Evolutionary conservation across 2,329 filamentous ascomycete species (phyloP).

Genomic region (Aureobasidium uvarum): DNA sequence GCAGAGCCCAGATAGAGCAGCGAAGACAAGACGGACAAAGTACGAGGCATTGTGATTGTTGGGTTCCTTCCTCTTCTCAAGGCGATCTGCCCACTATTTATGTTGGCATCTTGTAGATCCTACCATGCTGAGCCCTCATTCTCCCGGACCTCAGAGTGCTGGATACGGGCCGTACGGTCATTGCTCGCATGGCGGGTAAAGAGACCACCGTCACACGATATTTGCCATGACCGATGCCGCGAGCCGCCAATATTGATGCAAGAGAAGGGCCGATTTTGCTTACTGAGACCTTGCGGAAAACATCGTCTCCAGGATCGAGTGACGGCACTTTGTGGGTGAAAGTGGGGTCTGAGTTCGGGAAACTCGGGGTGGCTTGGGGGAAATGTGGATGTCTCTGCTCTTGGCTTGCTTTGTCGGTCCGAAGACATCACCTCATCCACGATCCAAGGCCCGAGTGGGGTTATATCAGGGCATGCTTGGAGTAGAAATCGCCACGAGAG

Average conservation of each 20-base stretch:
- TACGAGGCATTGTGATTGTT: constrained; percentile 15
- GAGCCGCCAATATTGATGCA: constrained; percentile 13
- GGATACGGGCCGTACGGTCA: not conserved
- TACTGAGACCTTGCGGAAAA: not conserved
- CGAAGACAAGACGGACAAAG: not conserved
- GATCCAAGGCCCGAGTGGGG: not conserved
- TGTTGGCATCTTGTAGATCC: constrained; percentile 9
- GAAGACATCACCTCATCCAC: not conserved
- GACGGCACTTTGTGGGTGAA: not conserved
- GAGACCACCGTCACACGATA: not conserved
- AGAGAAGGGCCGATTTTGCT: constrained; percentile 21
- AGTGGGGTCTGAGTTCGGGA: constrained; percentile 2
- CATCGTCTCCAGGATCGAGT: constrained; percentile 3
- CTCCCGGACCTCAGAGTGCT: not conserved
- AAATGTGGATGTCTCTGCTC: not conserved
- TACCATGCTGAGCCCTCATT: constrained; percentile 5
- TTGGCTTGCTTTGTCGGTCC: constrained; percentile 6
- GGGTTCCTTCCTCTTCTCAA: constrained; percentile 2
- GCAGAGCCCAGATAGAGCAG: constrained; percentile 14
- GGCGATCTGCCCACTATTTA: constrained; percentile 12
- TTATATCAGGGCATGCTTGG: not conserved
- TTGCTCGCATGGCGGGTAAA: not conserved
- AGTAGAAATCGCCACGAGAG: not conserved
- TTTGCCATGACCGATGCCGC: not conserved
- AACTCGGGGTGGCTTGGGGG: not conserved